Evolutionary conservation across 2,329 filamentous ascomycete genomes (phyloP).

Genomic region (Tothia fuscella): DNA sequence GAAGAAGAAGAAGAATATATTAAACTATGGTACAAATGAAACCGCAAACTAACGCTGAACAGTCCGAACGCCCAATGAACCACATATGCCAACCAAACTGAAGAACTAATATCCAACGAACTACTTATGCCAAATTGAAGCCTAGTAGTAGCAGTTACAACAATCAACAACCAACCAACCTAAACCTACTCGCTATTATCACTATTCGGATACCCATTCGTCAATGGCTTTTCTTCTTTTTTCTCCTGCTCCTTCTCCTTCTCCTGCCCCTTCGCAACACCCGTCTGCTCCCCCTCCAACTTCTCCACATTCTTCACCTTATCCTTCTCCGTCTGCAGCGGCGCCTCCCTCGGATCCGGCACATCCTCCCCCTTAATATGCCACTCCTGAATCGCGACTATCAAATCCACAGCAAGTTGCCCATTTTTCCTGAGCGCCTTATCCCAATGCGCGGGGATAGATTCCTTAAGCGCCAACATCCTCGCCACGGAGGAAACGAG

Average conservation of each 20-base stretch:
- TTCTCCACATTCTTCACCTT: conserved; percentile 15
- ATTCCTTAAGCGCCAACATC: conserved; percentile 35
- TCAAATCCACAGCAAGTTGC: conserved; percentile 43
- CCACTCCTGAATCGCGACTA: conserved; percentile 43
- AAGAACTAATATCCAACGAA: no score
- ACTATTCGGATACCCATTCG: background rate
- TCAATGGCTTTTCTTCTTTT: conserved; percentile 2
- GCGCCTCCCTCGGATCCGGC: conserved; percentile 30
- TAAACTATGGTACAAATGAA: no score
- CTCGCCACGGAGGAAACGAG: conserved; percentile 37
- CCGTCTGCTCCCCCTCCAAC: conserved; percentile 5
- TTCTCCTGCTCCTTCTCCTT: background rate
- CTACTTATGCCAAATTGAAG: no score
- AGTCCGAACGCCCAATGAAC: no score
- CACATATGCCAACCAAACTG: no score
- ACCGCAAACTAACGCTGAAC: no score
- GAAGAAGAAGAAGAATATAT: no score
- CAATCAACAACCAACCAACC: no score
- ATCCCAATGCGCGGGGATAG: conserved; percentile 42
- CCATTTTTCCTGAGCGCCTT: conserved; percentile 43
- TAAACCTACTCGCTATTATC: no score
- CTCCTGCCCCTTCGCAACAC: conserved; percentile 3
- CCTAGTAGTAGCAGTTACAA: no score
- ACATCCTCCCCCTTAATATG: conserved; percentile 35
- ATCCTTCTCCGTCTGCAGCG: conserved; percentile 15